These are phyloP conservation scores for Ascochyta fabae DNA, from an alignment of 2,329 filamentous ascomycete species.

Conservation along the genomic window DNA sequence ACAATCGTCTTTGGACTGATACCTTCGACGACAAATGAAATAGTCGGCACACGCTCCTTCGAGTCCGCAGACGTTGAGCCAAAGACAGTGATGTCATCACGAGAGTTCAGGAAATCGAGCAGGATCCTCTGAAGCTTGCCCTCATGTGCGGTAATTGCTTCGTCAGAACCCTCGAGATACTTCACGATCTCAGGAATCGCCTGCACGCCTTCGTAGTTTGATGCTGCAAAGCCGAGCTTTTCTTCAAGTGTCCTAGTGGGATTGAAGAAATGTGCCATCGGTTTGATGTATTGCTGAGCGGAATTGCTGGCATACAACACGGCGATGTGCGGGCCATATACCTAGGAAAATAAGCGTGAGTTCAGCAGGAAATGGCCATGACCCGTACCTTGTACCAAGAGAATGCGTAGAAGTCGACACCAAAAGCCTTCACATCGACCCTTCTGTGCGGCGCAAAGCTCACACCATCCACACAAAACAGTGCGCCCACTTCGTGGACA, in stretches of 20 bases:
- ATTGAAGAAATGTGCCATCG: conserved; percentile 74
- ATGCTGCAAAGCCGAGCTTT: conserved; percentile 71
- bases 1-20: conserved; percentile 65
- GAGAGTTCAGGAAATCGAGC: conserved; percentile 63
- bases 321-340: conserved; percentile 78
- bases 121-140: conserved; percentile 64
- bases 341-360: conserved; percentile 40
- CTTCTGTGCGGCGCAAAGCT: conserved; percentile 76
- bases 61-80: conserved; percentile 61
- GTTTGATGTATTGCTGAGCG: conserved; percentile 63
- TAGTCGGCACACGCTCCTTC: conserved; percentile 64
- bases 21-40: conserved; percentile 70
- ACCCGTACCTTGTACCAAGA: conserved; percentile 73
- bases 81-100: conserved; percentile 63
- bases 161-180: conserved; percentile 61
- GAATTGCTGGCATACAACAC: conserved; percentile 69
- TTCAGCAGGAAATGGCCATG: background rate
- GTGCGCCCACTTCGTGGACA: conserved; percentile 60
- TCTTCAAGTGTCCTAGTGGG: conserved; percentile 64
- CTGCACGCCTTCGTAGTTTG: conserved; percentile 73
- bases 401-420: conserved; percentile 78
- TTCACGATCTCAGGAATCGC: conserved; percentile 66
- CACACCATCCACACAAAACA: conserved; percentile 77
- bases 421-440: conserved; percentile 71
- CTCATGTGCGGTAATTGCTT: conserved; percentile 64